A percentile compares a stretch with the other conserved stretches of the same genome.
Conservation (phyloP, 495 filamentous ascomycete species). For the Hyaloscypha variabilis region DNA sequence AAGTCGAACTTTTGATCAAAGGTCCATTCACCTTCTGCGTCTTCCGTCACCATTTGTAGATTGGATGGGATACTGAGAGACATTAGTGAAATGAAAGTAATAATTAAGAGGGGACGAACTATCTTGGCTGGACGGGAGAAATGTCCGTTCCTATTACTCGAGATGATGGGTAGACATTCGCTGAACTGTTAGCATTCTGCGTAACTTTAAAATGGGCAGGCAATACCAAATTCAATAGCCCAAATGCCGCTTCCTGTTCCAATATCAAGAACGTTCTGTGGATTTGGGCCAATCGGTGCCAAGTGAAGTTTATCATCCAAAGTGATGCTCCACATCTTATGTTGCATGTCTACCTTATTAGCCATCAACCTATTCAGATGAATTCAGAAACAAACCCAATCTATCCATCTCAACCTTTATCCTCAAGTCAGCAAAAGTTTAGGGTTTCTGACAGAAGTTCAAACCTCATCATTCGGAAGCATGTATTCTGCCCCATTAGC, state of each 20-base stretch:
- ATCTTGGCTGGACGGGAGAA: conserved; percentile 49
- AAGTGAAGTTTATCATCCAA: background rate
- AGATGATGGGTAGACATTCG: conserved; percentile 30
- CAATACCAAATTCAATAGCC: conserved; percentile 6
- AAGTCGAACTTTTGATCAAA: conserved; percentile 53
- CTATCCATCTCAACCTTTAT: conserved; percentile 14
- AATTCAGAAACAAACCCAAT: background rate
- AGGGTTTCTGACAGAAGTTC: background rate
- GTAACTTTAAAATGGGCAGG: background rate
- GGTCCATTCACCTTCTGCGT: conserved; percentile 57
- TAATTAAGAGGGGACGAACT: background rate
- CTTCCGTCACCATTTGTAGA: conserved; percentile 52
- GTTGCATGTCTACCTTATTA: conserved; percentile 16
- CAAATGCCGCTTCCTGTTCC: background rate
- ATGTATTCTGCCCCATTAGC: conserved; percentile 34
- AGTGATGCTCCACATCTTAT: conserved; percentile 9
- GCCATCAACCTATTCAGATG: background rate
- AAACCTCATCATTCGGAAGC: conserved; percentile 41
- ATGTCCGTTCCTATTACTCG: conserved; percentile 48
- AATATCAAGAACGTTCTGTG: background rate
- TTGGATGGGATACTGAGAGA: conserved; percentile 49
- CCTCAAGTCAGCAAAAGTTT: background rate
- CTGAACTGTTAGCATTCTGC: conserved; percentile 16
- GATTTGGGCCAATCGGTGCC: conserved; percentile 3
- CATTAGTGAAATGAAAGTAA: background rate